phyloP scores from a whole-genome alignment of 1,139 yeast species.

The Fermentozyma sake region DNA sequence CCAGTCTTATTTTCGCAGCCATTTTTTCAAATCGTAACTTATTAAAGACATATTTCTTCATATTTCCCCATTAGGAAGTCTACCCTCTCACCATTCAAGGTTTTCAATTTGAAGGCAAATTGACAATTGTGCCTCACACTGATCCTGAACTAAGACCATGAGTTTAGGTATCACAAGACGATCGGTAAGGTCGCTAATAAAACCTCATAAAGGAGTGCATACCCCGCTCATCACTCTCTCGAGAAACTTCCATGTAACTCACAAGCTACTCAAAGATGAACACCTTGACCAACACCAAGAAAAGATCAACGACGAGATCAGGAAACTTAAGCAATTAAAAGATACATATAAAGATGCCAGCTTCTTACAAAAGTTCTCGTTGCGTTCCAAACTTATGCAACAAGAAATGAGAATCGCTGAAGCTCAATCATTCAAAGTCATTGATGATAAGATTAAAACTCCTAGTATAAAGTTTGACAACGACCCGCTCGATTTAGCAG shows the following conservation, averaged over 20 bases:
- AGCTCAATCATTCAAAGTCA: constrained; percentile 17
- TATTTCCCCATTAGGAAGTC: constrained; percentile 13
- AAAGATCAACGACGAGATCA: constrained; percentile 16
- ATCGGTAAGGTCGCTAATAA: constrained; percentile 6
- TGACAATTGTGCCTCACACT: background rate
- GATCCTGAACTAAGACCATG: too few relatives aligned
- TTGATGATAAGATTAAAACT: constrained; percentile 14
- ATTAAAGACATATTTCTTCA: constrained; percentile 1
- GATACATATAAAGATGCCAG: constrained; percentile 21
- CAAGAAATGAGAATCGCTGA: constrained; percentile 23
- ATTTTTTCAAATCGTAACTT: background rate
- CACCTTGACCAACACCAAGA: constrained; percentile 6
- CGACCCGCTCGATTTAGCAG: constrained; percentile 18
- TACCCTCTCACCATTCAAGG: constrained; percentile 3
- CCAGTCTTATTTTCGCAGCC: constrained; percentile 1
- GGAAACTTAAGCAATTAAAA: constrained; percentile 18
- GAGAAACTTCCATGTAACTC: too few relatives aligned
- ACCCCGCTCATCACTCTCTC: too few relatives aligned
- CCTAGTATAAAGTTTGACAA: constrained; percentile 17
- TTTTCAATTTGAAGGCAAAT: constrained; percentile 14
- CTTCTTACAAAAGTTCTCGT: constrained; percentile 22
- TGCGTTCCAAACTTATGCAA: constrained; percentile 20
- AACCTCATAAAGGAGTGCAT: too few relatives aligned
- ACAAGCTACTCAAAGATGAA: constrained; percentile 1
- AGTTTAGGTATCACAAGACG: too few relatives aligned